phyloP scores from a whole-genome alignment of 2,329 filamentous ascomycete genomes.

The Colletotrichum lupini region DNA sequence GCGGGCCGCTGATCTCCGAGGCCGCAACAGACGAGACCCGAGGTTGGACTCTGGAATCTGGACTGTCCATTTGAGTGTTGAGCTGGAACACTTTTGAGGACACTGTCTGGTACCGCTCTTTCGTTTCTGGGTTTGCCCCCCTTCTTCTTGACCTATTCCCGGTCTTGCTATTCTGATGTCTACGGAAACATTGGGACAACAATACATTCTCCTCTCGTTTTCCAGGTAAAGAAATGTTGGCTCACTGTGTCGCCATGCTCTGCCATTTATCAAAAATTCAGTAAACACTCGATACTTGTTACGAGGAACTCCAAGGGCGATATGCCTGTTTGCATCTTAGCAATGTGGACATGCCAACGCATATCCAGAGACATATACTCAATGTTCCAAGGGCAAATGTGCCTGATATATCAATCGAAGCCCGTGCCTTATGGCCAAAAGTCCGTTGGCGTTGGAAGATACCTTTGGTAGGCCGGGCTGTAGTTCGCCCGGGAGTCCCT shows the following conservation, averaged over 20 bases:
- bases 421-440: too few relatives aligned
- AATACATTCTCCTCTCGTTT: too few relatives aligned
- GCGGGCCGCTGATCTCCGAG: conserved; percentile 3
- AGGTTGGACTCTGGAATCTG: not conserved
- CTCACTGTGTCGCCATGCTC: not conserved
- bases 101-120: not conserved
- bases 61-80: not conserved
- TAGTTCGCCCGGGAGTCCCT: not conserved
- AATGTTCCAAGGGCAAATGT: too few relatives aligned
- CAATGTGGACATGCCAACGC: not conserved
- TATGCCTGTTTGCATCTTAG: too few relatives aligned
- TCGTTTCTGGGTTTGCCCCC: too few relatives aligned
- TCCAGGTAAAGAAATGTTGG: not conserved
- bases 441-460: not conserved
- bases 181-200: not conserved
- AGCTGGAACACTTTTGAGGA: not conserved
- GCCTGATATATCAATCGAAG: too few relatives aligned
- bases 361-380: not conserved
- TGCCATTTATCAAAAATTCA: not conserved
- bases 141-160: too few relatives aligned
- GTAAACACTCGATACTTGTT: not conserved
- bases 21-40: conserved; percentile 10
- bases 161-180: not conserved
- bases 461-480: too few relatives aligned
- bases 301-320: too few relatives aligned